Evolutionary conservation across 208 protist species (phyloP), one percentile per base, ranked within the genome.

Genomic region (Acanthamoeba culbertsoni): DNA sequence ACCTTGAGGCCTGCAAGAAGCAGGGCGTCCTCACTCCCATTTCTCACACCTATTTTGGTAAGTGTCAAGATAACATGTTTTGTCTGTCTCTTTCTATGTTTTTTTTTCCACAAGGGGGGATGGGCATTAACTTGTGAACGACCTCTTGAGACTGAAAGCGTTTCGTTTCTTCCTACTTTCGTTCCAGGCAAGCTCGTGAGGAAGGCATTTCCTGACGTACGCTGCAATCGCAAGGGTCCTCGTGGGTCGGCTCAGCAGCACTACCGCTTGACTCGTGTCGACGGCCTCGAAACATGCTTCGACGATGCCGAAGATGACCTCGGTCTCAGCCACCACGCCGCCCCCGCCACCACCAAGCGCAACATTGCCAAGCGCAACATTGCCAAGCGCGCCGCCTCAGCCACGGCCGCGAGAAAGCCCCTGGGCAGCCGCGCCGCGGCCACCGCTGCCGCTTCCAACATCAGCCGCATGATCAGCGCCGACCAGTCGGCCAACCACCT

Each of bases 11-110:
- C 43, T 84, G 73, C 73, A 84, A 55, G 73, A 84, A 42, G 73
- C 73, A 84, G 73, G 55, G 20, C 73, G 73, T 84, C 42, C 42
- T 55, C 73, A 84, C 73, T 0, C 73, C 73, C 73, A 84, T 84
- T 55, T 84, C 73, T 23, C 73, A 84, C 73, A 84, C 73, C 73
- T 84, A 84, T 28, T 84, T 84, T 35, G 73, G n/a, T n/a, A n/a
- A n/a, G n/a, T n/a, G n/a, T n/a, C n/a, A n/a, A n/a, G n/a, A n/a
- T n/a, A n/a, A n/a, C n/a, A n/a, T n/a, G n/a, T n/a, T n/a, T n/a
- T n/a, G n/a, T n/a, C n/a, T n/a, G n/a, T n/a, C n/a, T n/a, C n/a
- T n/a, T n/a, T n/a, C n/a, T n/a, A n/a, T n/a, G n/a, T n/a, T n/a
- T n/a, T n/a, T n/a, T n/a, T n/a, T n/a, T n/a, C n/a, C n/a, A n/a